Base-by-base conservation (phyloP, 2,329 filamentous ascomycete genomes). In the Fonsecaea multimorphosa region DNA sequence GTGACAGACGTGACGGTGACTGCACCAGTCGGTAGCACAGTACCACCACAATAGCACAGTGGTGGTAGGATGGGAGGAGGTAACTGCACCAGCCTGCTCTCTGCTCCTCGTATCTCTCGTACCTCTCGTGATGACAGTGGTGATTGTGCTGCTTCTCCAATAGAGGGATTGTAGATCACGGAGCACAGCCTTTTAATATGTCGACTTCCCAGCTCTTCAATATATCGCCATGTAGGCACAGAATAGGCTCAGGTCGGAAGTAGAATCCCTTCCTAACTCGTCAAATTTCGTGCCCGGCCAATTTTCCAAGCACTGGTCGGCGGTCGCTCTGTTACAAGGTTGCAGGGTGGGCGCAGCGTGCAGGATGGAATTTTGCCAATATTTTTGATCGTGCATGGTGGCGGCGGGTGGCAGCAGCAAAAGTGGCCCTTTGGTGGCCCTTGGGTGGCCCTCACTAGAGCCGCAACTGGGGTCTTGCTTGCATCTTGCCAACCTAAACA, bases 351-450 rank as follows among this genome's bases (percentile, higher is more conserved):
- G 12, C 9, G 4, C 12, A 38, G 34, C 9, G 56, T 14, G 38
- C 24, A 29, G 38, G 24, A 38, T 44, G 34, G 34, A 19, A 32
- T 24, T 19, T 12, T 53, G 32, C 32, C 32, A 34, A 34, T 34
- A 34, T 40, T 40, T n/a, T 19, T 40, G 58, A 61, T 61, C 58
- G 58, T 61, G 58, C 58, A 54, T 61, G 5, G 46, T 34, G 51
- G 58, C 58, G 58, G 49, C 58, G 49, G 58, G 58, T 49, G 58
- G 58, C 49, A 55, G 51, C 32, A 46, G 49, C 19, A 46, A 11
- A 11, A 54, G 44, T 24, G 44, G 44, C n/a, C n/a, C n/a, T n/a
- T n/a, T n/a, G n/a, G n/a, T n/a, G n/a, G n/a, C n/a, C n/a, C n/a
- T n/a, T n/a, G n/a, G n/a, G n/a, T n/a, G n/a, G n/a, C 19, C 11